phyloP scores from a whole-genome alignment of 1,139 yeast genomes.

The Kurtzmaniella quercitrusa region DNA sequence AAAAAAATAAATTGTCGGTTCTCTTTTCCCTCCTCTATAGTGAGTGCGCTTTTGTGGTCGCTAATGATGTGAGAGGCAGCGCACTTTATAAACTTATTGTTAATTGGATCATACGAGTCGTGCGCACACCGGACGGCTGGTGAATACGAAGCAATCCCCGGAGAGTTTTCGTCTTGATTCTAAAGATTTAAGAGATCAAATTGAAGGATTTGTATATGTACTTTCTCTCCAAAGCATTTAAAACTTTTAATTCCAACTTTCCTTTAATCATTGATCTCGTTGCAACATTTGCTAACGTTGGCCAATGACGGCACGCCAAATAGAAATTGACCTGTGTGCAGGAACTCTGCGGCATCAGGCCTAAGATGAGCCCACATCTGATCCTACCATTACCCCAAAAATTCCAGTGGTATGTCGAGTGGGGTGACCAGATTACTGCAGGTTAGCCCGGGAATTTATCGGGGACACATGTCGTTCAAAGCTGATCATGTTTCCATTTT shows the following conservation, averaged over 20 bases:
- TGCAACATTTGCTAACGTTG: not conserved
- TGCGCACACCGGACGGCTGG: constrained; percentile 5
- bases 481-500: no score
- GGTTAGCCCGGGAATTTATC: no score
- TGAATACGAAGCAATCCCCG: not conserved
- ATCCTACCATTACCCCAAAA: no score
- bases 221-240: no score
- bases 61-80: not conserved
- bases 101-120: constrained; percentile 15
- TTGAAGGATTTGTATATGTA: no score
- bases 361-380: not conserved
- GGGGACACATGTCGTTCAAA: no score
- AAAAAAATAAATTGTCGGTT: constrained; percentile 4
- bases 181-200: no score
- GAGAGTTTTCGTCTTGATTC: no score
- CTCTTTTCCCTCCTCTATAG: constrained; percentile 6
- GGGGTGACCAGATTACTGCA: no score
- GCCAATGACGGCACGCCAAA: constrained; percentile 2
- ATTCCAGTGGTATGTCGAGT: no score
- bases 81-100: constrained; percentile 7
- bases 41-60: constrained; percentile 4
- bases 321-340: constrained; percentile 1
- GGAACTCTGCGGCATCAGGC: not conserved
- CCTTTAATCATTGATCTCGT: no score
- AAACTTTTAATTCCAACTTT: no score